Conservation (phyloP, 2,329 filamentous ascomycete species). For the Fusarium neocosmosporiellum region DNA sequence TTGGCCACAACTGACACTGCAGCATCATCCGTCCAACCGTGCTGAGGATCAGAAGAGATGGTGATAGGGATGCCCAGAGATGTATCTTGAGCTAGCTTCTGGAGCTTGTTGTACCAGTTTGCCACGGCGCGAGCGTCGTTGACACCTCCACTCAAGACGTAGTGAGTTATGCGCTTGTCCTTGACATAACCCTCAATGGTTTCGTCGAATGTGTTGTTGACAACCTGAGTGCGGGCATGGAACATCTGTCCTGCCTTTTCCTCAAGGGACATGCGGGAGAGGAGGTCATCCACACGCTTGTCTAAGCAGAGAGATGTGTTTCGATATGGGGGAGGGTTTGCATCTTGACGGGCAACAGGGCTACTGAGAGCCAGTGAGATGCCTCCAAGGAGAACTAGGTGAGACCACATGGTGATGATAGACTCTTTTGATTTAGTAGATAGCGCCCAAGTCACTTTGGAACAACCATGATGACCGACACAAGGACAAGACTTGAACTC, state of each 20-base stretch:
- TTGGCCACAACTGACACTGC: constrained; percentile 44
- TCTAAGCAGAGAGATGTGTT: constrained; percentile 49
- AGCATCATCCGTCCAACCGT: constrained; percentile 54
- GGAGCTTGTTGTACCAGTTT: constrained; percentile 55
- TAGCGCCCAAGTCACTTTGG: constrained; percentile 2
- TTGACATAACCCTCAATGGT: constrained; percentile 30
- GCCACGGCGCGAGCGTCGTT: constrained; percentile 49
- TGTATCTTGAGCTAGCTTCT: constrained; percentile 56
- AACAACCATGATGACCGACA: neutral
- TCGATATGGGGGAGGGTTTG: constrained; percentile 22
- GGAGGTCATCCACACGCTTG: constrained; percentile 59
- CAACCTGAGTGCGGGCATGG: constrained; percentile 43
- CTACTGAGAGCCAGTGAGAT: constrained; percentile 24
- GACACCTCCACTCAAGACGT: constrained; percentile 59
- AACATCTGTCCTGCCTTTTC: constrained; percentile 63
- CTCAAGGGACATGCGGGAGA: constrained; percentile 58
- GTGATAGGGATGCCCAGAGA: constrained; percentile 62
- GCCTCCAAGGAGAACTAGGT: constrained; percentile 22
- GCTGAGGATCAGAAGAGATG: constrained; percentile 59
- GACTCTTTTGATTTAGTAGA: neutral
- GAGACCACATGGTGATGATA: constrained; percentile 26
- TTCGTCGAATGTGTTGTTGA: constrained; percentile 32
- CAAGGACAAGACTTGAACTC: neutral
- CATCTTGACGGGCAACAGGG: constrained; percentile 22
- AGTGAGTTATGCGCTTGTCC: constrained; percentile 52